A percentile compares a stretch with the other conserved stretches of the same genome.
These are phyloP conservation scores for Syzygium malaccense DNA, from an alignment of 441 rosid species.

Conservation along the genomic window DNA sequence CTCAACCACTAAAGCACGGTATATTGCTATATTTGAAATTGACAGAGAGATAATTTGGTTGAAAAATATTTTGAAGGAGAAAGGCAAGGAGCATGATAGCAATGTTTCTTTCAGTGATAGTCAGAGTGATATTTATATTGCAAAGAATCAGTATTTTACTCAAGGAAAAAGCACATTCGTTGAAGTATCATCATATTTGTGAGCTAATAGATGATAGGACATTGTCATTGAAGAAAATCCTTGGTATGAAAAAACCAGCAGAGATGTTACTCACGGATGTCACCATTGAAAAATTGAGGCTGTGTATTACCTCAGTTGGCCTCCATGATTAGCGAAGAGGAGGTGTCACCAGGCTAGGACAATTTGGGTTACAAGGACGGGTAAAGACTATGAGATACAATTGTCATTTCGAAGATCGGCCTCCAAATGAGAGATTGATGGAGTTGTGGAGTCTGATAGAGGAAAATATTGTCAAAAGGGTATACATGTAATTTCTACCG, in stretches of 20 bases:
- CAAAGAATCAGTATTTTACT: not conserved
- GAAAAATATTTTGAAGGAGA: not conserved
- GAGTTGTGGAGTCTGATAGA: not conserved
- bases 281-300: not conserved
- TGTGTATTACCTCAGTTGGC: not conserved
- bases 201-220: not conserved
- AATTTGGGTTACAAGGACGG: not conserved
- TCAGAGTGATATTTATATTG: not conserved
- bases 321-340: not conserved
- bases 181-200: not conserved
- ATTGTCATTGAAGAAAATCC: not conserved
- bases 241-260: accelerated
- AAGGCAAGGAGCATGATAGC: not conserved
- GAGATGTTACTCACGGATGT: not conserved
- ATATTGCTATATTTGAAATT: not conserved
- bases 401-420: not conserved
- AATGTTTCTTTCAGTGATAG: not conserved
- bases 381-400: not conserved
- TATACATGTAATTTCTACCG: not conserved
- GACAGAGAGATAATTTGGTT: not conserved
- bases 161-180: not conserved
- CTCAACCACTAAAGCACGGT: not conserved
- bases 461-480: not conserved
- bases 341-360: not conserved
- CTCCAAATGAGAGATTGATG: not conserved